Percentiles rank a stretch among this genome's conserved stretches.
These are phyloP conservation scores for Alternaria dauci DNA, from an alignment of 2,329 filamentous ascomycete genomes.

Conservation along the genomic window DNA sequence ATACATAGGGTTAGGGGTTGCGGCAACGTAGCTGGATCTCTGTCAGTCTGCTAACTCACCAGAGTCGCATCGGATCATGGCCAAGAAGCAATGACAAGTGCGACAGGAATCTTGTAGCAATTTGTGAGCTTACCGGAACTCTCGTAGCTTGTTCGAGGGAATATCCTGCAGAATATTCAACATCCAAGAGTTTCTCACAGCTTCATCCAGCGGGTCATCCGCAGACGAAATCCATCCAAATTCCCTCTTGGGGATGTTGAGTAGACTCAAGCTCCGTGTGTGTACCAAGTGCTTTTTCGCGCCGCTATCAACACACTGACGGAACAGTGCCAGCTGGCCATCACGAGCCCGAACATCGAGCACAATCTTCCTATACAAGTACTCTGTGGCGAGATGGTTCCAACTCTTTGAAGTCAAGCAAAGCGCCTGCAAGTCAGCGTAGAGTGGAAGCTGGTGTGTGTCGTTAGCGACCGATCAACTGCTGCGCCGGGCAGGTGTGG, in stretches of 20 bases:
- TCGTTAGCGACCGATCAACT: not conserved
- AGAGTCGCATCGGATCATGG: not conserved
- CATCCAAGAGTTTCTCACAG: not conserved
- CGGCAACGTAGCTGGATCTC: not conserved
- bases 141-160: conserved; percentile 8
- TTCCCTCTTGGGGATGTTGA: not conserved
- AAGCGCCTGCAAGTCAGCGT: conserved; percentile 14
- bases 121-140: conserved; percentile 8
- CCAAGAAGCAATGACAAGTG: not conserved
- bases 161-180: conserved; percentile 7
- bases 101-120: not conserved
- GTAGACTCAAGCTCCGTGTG: conserved; percentile 10
- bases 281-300: conserved; percentile 9
- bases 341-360: conserved; percentile 4
- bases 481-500: not conserved
- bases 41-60: not conserved
- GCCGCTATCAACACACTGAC: conserved; percentile 9
- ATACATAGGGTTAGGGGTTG: no score
- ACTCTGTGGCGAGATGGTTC: conserved; percentile 9
- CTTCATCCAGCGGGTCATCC: not conserved
- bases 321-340: conserved; percentile 7
- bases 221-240: not conserved
- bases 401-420: conserved; percentile 11
- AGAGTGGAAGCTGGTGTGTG: conserved; percentile 4
- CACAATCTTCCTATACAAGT: conserved; percentile 12